phyloP scores from a whole-genome alignment of 192 early-diverging fungal genomes.

The Kappamyces sp. region DNA sequence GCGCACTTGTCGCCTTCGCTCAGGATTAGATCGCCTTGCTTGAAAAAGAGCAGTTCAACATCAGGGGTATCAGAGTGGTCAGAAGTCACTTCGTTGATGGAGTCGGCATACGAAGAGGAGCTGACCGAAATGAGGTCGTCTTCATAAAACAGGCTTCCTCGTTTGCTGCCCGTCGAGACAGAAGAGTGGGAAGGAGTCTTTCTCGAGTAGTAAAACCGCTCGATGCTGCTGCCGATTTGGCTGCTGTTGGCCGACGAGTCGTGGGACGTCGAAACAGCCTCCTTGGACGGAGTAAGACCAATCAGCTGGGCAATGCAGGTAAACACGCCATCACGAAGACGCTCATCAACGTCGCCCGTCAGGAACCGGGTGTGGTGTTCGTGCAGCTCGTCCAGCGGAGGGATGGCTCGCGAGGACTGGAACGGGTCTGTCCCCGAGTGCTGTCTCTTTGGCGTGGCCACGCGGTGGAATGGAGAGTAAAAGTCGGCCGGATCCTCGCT shows the following conservation, averaged over 20 bases:
- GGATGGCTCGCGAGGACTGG: too few relatives aligned
- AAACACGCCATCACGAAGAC: conserved; percentile 57
- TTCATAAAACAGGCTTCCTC: background rate
- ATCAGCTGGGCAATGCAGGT: conserved; percentile 57
- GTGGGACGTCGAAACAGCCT: conserved; percentile 13
- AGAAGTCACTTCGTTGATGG: background rate
- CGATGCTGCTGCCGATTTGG: conserved; percentile 56
- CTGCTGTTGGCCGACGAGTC: conserved; percentile 14
- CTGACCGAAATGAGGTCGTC: too few relatives aligned
- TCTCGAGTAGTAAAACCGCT: conserved; percentile 21
- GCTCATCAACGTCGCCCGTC: conserved; percentile 38
- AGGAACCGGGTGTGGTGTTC: background rate
- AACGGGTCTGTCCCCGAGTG: too few relatives aligned
- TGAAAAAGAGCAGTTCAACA: conserved; percentile 48
- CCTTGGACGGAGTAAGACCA: conserved; percentile 35
- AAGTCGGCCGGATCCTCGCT: too few relatives aligned
- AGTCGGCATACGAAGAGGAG: background rate
- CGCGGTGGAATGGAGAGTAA: too few relatives aligned
- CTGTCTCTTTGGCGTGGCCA: too few relatives aligned
- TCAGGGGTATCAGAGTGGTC: conserved; percentile 22
- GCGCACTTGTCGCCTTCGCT: conserved; percentile 76
- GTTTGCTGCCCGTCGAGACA: background rate
- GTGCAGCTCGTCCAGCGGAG: too few relatives aligned
- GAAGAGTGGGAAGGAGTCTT: background rate
- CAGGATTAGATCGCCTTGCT: conserved; percentile 66